Base-by-base conservation (phyloP, 352 stramenopile genomes). In the Discostella stelligera region DNA sequence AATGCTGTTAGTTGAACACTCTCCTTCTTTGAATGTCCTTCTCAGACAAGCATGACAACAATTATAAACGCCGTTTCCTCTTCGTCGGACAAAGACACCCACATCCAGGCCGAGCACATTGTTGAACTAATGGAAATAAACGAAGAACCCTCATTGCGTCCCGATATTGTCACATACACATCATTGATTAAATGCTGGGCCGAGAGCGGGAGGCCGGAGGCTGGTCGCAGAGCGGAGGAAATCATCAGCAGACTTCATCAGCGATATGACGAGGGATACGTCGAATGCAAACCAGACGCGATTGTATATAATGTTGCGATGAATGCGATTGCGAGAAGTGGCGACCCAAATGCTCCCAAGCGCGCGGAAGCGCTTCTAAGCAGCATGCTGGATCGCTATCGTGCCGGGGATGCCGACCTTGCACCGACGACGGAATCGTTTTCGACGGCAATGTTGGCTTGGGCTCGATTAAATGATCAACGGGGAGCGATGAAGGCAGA, bases 61-160 rank as follows among this genome's bases (percentile, higher is more conserved):
- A 52, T 81, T n/a, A 82, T 82, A 8, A 77, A 77, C 14, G 52
- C 67, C n/a, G 41, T 82, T 16, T 58, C 63, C 27, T 55, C 58
- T 30, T 58, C 72, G 32, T 32, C 41, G 0, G 59, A 63, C 49
- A 49, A 60, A 32, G 55, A 44, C 10, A 54, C 67, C 46, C 74
- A 66, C 0, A 39, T 65, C 20, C 60, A 77, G 41, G 74, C 67
- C 8, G 74, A 82, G 63, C 21, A 16, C 10, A 73, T 82, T 9
- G 73, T 82, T n/a, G 13, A 50, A 73, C 52, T 66, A n/a, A 82
- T 82, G 74, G 67, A 82, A 52, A 37, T 64, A 27, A 82, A 71
- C n/a, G 37, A 64, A 46, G 67, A 82, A n/a, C 20, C 59, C 18
- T 9, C 27, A 16, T 78, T 80, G n/a, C 55, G 52, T 56, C 75